Percentiles rank a stretch among this genome's conserved stretches.
Evolutionary conservation across 2,329 filamentous ascomycete genomes (phyloP).

Genomic region (Periconia sp.): DNA sequence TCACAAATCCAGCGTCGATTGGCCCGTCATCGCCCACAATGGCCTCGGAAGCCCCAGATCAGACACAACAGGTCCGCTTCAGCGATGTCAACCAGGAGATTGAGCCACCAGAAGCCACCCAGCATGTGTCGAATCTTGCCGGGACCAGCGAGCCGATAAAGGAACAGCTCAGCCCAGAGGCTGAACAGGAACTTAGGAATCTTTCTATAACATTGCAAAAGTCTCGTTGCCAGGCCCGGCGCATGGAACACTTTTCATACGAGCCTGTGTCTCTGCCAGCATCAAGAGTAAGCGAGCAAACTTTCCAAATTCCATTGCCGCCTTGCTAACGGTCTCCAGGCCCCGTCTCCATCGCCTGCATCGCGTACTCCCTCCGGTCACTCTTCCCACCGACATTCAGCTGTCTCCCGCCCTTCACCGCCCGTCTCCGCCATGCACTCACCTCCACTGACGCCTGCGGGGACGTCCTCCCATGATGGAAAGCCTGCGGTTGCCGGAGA

Average conservation of each 20-base stretch:
- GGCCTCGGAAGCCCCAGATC: slow-evolving; percentile 31
- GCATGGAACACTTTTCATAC: slow-evolving; percentile 86
- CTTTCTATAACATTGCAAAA: slow-evolving; percentile 76
- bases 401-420: slow-evolving; percentile 72
- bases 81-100: slow-evolving; percentile 48
- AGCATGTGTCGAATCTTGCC: slow-evolving; percentile 40
- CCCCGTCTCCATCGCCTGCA: slow-evolving; percentile 54
- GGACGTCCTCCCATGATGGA: slow-evolving; percentile 67
- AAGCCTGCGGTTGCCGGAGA: slow-evolving; percentile 41
- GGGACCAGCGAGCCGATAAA: slow-evolving; percentile 25
- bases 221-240: slow-evolving; percentile 77
- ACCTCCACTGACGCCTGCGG: slow-evolving; percentile 86
- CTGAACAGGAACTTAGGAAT: slow-evolving; percentile 70
- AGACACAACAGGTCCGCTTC: slow-evolving; percentile 47
- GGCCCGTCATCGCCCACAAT: slow-evolving; percentile 25
- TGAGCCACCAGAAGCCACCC: slow-evolving; percentile 39
- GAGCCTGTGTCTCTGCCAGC: slow-evolving; percentile 88
- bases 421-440: slow-evolving; percentile 77
- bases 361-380: slow-evolving; percentile 58
- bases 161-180: slow-evolving; percentile 49
- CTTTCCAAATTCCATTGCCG: slow-evolving; percentile 41
- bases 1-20: no score
- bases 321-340: slow-evolving; percentile 43
- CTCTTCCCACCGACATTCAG: slow-evolving; percentile 58
- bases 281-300: slow-evolving; percentile 72